Base-by-base conservation (phyloP, 352 stramenopile species). In the Phytopythium cucurbitacearum region DNA sequence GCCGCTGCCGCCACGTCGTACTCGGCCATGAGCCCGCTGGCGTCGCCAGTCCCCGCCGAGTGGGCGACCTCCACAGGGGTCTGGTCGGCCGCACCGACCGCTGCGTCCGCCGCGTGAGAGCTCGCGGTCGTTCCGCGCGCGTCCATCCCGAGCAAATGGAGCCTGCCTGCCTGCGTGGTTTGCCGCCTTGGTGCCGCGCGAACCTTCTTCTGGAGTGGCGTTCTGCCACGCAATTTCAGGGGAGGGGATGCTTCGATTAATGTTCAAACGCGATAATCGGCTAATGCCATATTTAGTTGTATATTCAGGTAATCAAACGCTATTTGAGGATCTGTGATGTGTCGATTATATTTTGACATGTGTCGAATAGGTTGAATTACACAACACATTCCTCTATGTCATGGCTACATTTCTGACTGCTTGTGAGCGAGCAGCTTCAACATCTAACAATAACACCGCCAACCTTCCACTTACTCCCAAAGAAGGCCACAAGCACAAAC, bases 11-110 rank as follows among this genome's bases (percentile, higher is more conserved):
- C 64, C 12, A 76, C 13, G 21, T 60, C 35, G 6, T 66, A 57
- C 21, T 80, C 62, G 15, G 73, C 68, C 12, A 83, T 55, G 44
- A 79, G 59, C 47, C 79, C 61, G 28, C 64, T 60, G 42, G 44
- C 53, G 40, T 57, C 36, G 16, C 48, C 36, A 15, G 37, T 5
- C 45, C 37, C 15, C 47, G 45, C 15, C 45, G 55, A 45, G 59
- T 49, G 53, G 38, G 59, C 28, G 54, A 50, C 16, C 33, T 38
- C 13, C 39, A 49, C 52, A 48, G 65, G 16, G 11, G 35, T 36
- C 35, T 51, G 34, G 5, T 15, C 41, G 41, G 15, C 12, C 5
- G 41, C 41, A 15, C 5, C 41, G 7, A 28, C 16, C 41, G 16
- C 41, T 15, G 33, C 41, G 7, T 7, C 41, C 41, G 41, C 16